Evolutionary conservation across 371 early-diverging fungal genomes (phyloP).

Genomic region (Zychaea mexicana): DNA sequence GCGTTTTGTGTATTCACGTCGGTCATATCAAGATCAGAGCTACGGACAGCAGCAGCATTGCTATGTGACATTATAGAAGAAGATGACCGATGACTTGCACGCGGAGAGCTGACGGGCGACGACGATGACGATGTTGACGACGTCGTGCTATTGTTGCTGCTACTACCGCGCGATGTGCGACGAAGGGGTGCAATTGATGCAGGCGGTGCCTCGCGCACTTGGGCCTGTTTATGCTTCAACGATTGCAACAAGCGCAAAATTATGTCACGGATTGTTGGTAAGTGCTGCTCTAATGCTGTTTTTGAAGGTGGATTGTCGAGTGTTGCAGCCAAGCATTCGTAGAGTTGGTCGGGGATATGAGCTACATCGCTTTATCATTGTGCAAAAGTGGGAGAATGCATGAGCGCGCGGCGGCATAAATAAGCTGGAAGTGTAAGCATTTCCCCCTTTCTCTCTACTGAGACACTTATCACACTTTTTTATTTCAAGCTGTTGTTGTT

Average conservation of each 20-base stretch:
- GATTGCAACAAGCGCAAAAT: slow-evolving; percentile 57
- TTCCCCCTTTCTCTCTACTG: too few species aligned
- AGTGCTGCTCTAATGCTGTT: slow-evolving; percentile 47
- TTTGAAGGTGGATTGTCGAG: slow-evolving; percentile 52
- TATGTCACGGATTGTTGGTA: slow-evolving; percentile 58
- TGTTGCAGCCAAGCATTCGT: slow-evolving; percentile 45
- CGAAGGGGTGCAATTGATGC: neutral
- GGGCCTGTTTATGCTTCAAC: slow-evolving; percentile 55
- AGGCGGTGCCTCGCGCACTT: slow-evolving; percentile 29
- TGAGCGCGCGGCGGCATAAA: neutral
- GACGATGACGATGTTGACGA: neutral
- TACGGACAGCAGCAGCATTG: neutral
- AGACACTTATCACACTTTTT: too few species aligned
- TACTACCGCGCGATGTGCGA: neutral
- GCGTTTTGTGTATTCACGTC: slow-evolving; percentile 35
- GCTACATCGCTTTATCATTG: slow-evolving; percentile 44
- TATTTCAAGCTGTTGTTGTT: neutral
- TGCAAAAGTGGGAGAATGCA: neutral
- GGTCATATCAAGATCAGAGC: slow-evolving; percentile 29
- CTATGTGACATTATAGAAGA: neutral
- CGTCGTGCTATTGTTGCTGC: neutral
- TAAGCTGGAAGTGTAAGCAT: too few species aligned
- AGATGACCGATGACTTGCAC: neutral
- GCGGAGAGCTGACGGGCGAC: neutral
- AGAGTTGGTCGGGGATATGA: slow-evolving; percentile 53